These are phyloP conservation scores for Omphalea diandra DNA, from an alignment of 441 rosid genomes.

Conservation along the genomic window DNA sequence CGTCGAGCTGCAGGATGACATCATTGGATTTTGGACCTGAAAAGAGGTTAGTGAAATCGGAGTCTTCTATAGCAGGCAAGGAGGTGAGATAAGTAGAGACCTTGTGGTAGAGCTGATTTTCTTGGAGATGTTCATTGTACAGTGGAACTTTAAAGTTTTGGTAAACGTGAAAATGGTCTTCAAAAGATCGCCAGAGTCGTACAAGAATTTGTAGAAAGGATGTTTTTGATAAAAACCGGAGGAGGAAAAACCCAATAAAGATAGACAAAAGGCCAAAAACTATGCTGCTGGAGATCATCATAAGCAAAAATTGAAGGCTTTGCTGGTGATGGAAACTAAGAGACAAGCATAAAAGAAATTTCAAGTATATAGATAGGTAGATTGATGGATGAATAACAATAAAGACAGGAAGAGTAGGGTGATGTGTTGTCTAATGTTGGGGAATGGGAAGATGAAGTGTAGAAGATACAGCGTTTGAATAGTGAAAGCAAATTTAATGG, in stretches of 20 bases:
- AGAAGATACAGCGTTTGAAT: no score
- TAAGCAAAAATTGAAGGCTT: no score
- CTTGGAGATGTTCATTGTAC: constrained; percentile 50
- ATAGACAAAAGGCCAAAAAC: background rate
- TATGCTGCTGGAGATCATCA: background rate
- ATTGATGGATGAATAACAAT: no score
- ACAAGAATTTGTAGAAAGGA: constrained; percentile 24
- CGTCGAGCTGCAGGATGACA: constrained; percentile 58
- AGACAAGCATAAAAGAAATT: no score
- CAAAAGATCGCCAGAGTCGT: constrained; percentile 29
- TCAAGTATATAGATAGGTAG: no score
- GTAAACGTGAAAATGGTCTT: constrained; percentile 52
- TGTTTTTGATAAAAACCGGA: constrained; percentile 35
- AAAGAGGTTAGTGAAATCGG: constrained; percentile 73
- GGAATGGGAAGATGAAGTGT: background rate
- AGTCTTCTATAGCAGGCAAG: constrained; percentile 57
- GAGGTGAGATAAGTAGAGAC: constrained; percentile 56
- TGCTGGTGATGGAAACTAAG: no score
- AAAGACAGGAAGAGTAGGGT: no score
- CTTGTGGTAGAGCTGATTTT: constrained; percentile 51
- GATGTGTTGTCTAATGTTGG: background rate
- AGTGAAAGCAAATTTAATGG: constrained; percentile 5
- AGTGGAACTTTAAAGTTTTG: constrained; percentile 68
- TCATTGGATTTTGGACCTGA: constrained; percentile 57
- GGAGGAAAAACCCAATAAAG: constrained; percentile 16